Evolutionary conservation across 2,329 filamentous ascomycete species (phyloP).

Genomic region (Lachnellula arida): DNA sequence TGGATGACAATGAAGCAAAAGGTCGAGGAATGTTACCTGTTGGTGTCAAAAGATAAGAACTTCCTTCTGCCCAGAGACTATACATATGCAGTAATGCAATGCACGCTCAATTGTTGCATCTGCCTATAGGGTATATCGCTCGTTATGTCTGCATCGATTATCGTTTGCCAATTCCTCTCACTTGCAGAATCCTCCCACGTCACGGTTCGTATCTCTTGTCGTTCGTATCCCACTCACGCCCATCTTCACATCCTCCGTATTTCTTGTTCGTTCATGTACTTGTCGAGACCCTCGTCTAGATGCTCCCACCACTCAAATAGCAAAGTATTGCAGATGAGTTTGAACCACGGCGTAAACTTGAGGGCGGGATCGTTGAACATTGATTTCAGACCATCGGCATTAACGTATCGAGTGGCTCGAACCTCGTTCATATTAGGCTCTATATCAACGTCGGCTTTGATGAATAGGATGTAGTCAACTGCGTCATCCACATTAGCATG

Average conservation of each 20-base stretch:
- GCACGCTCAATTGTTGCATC: slow-evolving; percentile 7
- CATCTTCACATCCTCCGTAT: slow-evolving; percentile 72
- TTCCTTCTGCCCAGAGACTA: not conserved
- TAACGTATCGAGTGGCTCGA: slow-evolving; percentile 77
- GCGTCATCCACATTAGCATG: slow-evolving; percentile 11
- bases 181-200: not conserved
- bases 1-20: no score
- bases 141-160: not conserved
- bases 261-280: slow-evolving; percentile 78
- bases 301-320: slow-evolving; percentile 96
- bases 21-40: not conserved
- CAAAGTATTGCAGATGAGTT: slow-evolving; percentile 96
- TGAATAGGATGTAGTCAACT: slow-evolving; percentile 99
- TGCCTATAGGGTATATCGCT: slow-evolving; percentile 7
- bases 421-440: slow-evolving; percentile 84
- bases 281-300: slow-evolving; percentile 74
- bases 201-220: not conserved
- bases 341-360: slow-evolving; percentile 98
- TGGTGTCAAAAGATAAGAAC: slow-evolving; percentile 3
- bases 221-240: not conserved
- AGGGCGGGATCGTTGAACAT: slow-evolving; percentile 78
- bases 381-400: slow-evolving; percentile 72
- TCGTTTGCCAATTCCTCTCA: slow-evolving; percentile 4
- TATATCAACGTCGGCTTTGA: slow-evolving; percentile 86
- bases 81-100: not conserved